Evolutionary conservation across 139 green algal species (phyloP).

Genomic region (Dunaliella primolecta): DNA sequence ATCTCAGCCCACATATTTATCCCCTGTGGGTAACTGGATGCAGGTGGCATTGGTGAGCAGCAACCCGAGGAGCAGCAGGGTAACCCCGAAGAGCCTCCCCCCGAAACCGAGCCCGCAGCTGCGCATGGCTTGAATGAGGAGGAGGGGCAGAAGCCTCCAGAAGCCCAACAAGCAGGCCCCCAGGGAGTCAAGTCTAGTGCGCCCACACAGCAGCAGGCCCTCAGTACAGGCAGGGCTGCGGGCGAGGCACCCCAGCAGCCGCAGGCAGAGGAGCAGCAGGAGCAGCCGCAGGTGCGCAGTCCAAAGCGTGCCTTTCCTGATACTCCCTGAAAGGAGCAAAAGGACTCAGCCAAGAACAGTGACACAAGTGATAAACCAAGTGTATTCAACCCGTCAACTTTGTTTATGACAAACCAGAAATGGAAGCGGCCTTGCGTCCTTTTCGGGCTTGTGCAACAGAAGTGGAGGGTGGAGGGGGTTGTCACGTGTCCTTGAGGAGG

Average conservation of each 20-base stretch:
- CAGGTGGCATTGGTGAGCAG: conserved; percentile 26
- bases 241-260: background rate
- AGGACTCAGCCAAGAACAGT: too few species aligned
- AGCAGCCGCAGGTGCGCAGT: background rate
- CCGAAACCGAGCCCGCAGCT: conserved; percentile 20
- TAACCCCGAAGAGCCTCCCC: background rate
- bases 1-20: too few species aligned
- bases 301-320: too few species aligned
- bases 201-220: background rate
- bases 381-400: too few species aligned
- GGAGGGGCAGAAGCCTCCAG: conserved; percentile 23
- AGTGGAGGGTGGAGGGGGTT: too few species aligned
- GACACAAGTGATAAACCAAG: too few species aligned
- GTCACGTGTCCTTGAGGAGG: too few species aligned
- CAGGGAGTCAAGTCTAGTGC: conserved; percentile 1
- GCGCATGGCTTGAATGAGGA: conserved; percentile 26
- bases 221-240: background rate
- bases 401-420: too few species aligned
- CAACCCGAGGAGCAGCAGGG: conserved; percentile 6
- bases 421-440: too few species aligned
- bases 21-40: too few species aligned
- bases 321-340: too few species aligned
- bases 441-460: too few species aligned
- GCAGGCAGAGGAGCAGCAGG: background rate
- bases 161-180: conserved; percentile 37